These are phyloP conservation scores for Spinellus fusiger DNA, from an alignment of 192 early-diverging fungal genomes.

Conservation along the genomic window DNA sequence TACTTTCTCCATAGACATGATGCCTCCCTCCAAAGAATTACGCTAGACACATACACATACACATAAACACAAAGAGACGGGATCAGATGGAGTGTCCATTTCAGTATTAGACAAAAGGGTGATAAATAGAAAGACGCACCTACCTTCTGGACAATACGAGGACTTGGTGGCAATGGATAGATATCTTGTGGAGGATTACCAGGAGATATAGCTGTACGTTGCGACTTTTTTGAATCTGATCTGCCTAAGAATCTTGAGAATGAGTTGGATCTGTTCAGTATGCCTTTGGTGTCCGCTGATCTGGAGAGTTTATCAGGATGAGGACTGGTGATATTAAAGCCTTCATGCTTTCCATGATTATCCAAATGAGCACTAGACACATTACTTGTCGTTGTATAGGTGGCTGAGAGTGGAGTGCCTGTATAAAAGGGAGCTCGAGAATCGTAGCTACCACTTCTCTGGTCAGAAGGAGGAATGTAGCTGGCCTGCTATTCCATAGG, in stretches of 20 bases:
- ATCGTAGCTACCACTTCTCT: not conserved
- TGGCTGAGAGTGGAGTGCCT: not conserved
- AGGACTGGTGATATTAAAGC: slow-evolving; percentile 14
- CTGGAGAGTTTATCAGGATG: slow-evolving; percentile 4
- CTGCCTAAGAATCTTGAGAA: slow-evolving; percentile 32
- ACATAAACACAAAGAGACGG: not conserved
- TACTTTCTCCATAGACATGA: slow-evolving; percentile 52
- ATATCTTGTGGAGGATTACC: slow-evolving; percentile 6
- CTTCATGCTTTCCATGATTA: slow-evolving; percentile 12
- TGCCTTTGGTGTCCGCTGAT: slow-evolving; percentile 15
- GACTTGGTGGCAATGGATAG: slow-evolving; percentile 16
- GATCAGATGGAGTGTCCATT: not conserved
- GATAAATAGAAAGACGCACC: not conserved
- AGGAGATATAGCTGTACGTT: not conserved
- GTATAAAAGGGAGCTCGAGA: not conserved
- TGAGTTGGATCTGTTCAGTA: slow-evolving; percentile 32
- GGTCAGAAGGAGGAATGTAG: too few relatives aligned
- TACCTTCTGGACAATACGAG: slow-evolving; percentile 27
- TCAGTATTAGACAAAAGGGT: not conserved
- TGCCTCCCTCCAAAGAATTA: slow-evolving; percentile 41
- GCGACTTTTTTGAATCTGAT: slow-evolving; percentile 26
- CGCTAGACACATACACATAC: slow-evolving; percentile 20
- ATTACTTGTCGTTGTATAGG: not conserved
- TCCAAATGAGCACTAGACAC: not conserved
- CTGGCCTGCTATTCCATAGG: too few relatives aligned